A percentile compares a stretch with the other conserved stretches of the same genome.
Evolutionary conservation across 2,329 filamentous ascomycete genomes (phyloP).

Genomic region (Seiridium unicorne): DNA sequence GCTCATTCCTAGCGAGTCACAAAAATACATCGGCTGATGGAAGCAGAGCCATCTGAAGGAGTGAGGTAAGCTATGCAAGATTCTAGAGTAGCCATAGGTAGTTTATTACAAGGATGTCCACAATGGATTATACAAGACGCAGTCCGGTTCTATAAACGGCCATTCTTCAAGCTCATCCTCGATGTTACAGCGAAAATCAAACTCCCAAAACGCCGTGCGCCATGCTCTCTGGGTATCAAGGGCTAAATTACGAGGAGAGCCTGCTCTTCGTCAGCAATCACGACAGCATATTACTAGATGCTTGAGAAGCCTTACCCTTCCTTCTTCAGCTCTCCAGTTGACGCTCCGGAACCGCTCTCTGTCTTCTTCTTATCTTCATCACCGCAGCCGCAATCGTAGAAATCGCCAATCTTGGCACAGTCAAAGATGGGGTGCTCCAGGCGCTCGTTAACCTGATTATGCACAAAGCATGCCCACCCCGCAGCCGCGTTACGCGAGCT

Average conservation of each 20-base stretch:
- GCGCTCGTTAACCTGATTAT: constrained; percentile 66
- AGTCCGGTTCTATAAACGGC: background rate
- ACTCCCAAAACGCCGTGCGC: constrained; percentile 8
- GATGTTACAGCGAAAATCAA: background rate
- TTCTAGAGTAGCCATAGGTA: too few species aligned
- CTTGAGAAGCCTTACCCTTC: constrained; percentile 19
- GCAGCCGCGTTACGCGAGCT: constrained; percentile 62
- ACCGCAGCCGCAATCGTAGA: constrained; percentile 70
- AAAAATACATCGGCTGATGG: too few species aligned
- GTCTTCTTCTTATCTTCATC: constrained; percentile 54
- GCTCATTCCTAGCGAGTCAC: too few species aligned
- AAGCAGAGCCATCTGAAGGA: too few species aligned
- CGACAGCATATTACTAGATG: constrained; percentile 11
- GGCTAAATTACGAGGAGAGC: background rate
- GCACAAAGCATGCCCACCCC: constrained; percentile 67
- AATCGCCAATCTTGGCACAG: constrained; percentile 66
- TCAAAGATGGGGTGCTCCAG: constrained; percentile 62
- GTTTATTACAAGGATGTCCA: too few species aligned
- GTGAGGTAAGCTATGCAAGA: too few species aligned
- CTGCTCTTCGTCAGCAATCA: constrained; percentile 12
- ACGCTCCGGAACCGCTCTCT: constrained; percentile 21
- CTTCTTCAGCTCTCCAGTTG: constrained; percentile 21
- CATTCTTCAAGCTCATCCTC: background rate
- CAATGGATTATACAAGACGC: too few species aligned
- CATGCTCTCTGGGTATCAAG: constrained; percentile 6